These are phyloP conservation scores for Nannochloropsis gaditana DNA, from an alignment of 108 stramenopile genomes.

Conservation along the genomic window DNA sequence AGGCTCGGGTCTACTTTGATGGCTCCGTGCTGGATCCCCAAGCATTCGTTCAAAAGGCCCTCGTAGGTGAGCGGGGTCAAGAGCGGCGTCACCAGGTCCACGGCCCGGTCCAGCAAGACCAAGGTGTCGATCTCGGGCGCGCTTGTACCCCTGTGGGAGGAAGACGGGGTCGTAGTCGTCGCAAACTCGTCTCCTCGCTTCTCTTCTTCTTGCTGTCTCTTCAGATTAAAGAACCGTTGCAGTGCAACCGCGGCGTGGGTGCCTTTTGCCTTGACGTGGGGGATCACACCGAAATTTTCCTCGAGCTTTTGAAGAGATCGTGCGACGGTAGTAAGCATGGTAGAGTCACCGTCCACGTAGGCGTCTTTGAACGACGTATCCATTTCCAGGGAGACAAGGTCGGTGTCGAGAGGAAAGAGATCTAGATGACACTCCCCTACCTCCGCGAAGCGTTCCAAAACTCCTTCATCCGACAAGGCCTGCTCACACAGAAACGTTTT, in stretches of 20 bases:
- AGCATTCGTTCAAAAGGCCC: constrained; percentile 81
- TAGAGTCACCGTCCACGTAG: constrained; percentile 44
- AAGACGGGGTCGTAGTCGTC: neutral
- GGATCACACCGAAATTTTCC: constrained; percentile 47
- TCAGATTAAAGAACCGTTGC: constrained; percentile 39
- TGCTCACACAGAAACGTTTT: constrained; percentile 56
- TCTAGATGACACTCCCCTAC: constrained; percentile 51
- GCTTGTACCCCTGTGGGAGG: neutral
- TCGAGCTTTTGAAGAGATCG: constrained; percentile 48
- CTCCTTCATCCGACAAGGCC: constrained; percentile 44
- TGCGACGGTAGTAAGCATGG: constrained; percentile 34
- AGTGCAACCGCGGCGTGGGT: constrained; percentile 37
- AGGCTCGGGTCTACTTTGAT: constrained; percentile 54
- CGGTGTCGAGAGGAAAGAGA: constrained; percentile 54
- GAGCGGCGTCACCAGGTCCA: constrained; percentile 86
- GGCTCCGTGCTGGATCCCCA: constrained; percentile 72
- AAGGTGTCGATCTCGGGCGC: constrained; percentile 62
- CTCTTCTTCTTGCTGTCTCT: constrained; percentile 23
- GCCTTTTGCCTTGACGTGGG: constrained; percentile 53
- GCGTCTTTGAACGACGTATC: constrained; percentile 4
- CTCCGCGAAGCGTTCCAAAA: constrained; percentile 30
- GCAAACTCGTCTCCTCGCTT: neutral
- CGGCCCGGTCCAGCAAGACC: constrained; percentile 75
- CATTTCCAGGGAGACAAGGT: constrained; percentile 51
- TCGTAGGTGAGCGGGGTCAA: constrained; percentile 92